phyloP scores from a whole-genome alignment of 768 basidiomycete genomes.

The Nevesoporus exiguus region DNA sequence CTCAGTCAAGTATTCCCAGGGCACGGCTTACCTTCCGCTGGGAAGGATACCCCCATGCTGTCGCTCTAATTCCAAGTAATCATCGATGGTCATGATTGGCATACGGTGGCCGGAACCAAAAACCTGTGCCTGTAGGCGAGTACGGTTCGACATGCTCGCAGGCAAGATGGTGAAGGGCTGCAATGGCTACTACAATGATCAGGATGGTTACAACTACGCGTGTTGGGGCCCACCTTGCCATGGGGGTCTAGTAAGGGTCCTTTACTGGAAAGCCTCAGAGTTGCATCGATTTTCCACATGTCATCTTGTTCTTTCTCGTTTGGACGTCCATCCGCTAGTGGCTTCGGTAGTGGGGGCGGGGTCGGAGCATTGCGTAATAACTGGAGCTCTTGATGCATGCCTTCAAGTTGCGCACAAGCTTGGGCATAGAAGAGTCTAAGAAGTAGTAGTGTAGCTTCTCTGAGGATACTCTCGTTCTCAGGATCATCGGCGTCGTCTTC shows the following conservation, averaged over 20 bases:
- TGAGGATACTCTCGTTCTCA: slow-evolving; percentile 61
- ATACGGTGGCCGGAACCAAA: slow-evolving; percentile 81
- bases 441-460: slow-evolving; percentile 66
- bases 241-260: slow-evolving; percentile 68
- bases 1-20: not conserved
- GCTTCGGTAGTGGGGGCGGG: slow-evolving; percentile 32
- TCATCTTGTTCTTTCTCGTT: slow-evolving; percentile 44
- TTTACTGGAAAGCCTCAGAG: slow-evolving; percentile 42
- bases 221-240: slow-evolving; percentile 59
- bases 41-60: slow-evolving; percentile 83
- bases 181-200: slow-evolving; percentile 55
- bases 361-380: slow-evolving; percentile 56
- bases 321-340: slow-evolving; percentile 37
- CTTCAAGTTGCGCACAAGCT: slow-evolving; percentile 62
- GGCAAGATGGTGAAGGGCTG: slow-evolving; percentile 93
- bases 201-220: not conserved
- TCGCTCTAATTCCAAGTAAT: slow-evolving; percentile 85
- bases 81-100: slow-evolving; percentile 94
- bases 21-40: slow-evolving; percentile 71
- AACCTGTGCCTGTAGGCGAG: slow-evolving; percentile 72
- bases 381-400: slow-evolving; percentile 67
- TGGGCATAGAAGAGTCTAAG: slow-evolving; percentile 71
- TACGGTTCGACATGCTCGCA: slow-evolving; percentile 60
- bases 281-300: slow-evolving; percentile 73
- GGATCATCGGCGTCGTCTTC: slow-evolving; percentile 46